Evolutionary conservation across 2,329 filamentous ascomycete species (phyloP).

Genomic region (Pseudogymnoascus sp.): DNA sequence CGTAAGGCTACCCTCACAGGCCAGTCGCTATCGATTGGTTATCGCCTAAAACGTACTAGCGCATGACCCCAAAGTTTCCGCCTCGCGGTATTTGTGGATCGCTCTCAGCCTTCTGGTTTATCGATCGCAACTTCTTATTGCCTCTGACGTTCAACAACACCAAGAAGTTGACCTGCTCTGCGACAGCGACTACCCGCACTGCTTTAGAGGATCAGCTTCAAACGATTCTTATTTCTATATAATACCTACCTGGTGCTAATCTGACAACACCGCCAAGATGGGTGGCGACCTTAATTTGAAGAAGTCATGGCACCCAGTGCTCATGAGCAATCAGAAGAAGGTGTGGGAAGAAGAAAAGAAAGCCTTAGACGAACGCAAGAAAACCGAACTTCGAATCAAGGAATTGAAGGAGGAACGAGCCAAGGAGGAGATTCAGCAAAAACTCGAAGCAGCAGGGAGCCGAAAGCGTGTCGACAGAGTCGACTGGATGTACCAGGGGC

Average conservation of each 20-base stretch:
- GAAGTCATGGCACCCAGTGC: conserved; percentile 87
- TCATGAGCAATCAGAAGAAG: conserved; percentile 82
- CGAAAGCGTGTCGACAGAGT: conserved; percentile 75
- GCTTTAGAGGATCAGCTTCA: background rate
- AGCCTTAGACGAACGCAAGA: conserved; percentile 89
- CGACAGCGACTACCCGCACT: background rate
- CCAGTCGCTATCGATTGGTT: conserved; percentile 5
- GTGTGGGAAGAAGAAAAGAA: conserved; percentile 91
- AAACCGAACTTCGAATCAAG: conserved; percentile 82
- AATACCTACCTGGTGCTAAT: background rate
- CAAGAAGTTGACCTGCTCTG: background rate
- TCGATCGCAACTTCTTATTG: background rate
- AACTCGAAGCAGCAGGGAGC: conserved; percentile 85
- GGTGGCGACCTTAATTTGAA: conserved; percentile 95
- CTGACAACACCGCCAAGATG: conserved; percentile 51
- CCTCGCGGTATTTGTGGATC: conserved; percentile 11
- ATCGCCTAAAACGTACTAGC: background rate
- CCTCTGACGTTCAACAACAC: background rate
- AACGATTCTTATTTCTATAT: background rate
- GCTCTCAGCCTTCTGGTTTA: conserved; percentile 8
- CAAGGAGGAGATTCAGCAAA: conserved; percentile 82
- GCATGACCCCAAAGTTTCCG: conserved; percentile 3
- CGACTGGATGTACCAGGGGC: conserved; percentile 97
- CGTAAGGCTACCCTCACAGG: conserved; percentile 4
- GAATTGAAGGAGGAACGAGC: conserved; percentile 91